Evolutionary conservation across 305 asterid species (phyloP).

Genomic region (Salvia sclarea): DNA sequence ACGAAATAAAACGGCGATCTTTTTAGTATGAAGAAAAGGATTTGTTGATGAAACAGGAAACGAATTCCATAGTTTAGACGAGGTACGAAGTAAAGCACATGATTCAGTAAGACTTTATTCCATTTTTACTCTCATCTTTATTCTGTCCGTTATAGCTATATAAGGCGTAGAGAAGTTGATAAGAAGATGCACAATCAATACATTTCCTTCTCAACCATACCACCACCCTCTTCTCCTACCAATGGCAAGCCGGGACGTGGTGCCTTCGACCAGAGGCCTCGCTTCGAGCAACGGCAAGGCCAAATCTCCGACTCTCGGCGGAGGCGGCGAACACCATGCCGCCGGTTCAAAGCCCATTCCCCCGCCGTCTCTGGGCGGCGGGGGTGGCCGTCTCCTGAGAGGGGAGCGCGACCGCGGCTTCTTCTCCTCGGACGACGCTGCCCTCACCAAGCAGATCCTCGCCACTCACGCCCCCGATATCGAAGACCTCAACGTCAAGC

Average conservation of each 20-base stretch:
- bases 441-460: conserved; percentile 55
- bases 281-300: conserved; percentile 19
- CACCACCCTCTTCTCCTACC: neutral
- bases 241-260: conserved; percentile 35
- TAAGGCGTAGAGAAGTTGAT: conserved; percentile 23
- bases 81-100: conserved; percentile 54
- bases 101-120: conserved; percentile 54
- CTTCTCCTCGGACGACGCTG: conserved; percentile 53
- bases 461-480: conserved; percentile 60
- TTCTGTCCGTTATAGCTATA: conserved; percentile 23
- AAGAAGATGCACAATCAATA: conserved; percentile 15
- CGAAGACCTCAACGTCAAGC: conserved; percentile 56
- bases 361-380: conserved; percentile 15
- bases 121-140: conserved; percentile 8
- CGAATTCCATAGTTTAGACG: conserved; percentile 53
- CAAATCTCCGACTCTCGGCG: neutral
- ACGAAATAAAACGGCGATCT: neutral
- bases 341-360: neutral
- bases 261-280: conserved; percentile 1
- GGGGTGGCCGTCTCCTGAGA: conserved; percentile 14
- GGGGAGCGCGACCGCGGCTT: conserved; percentile 43
- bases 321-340: conserved; percentile 28
- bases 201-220: neutral
- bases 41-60: conserved; percentile 11
- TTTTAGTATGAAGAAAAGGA: conserved; percentile 27